phyloP scores from a whole-genome alignment of 768 basidiomycete species.

The Termitomyces sp. region DNA sequence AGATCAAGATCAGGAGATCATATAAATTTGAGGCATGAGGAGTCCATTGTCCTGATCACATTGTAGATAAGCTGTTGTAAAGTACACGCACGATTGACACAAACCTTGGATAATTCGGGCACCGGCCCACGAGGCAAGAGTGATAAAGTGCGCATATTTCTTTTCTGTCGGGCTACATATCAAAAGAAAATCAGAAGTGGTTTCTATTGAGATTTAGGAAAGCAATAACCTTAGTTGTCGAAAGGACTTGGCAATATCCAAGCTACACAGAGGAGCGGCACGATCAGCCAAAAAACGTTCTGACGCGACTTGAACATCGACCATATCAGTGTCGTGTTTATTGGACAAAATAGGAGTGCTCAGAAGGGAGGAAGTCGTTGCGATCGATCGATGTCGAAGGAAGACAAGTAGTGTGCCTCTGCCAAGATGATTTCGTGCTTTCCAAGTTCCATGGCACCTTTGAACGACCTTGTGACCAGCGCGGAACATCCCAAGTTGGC shows the following conservation, averaged over 20 bases:
- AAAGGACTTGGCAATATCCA: conserved; percentile 69
- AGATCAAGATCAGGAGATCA: conserved; percentile 67
- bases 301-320: conserved; percentile 35
- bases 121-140: conserved; percentile 79
- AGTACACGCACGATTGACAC: not conserved
- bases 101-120: conserved; percentile 72
- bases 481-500: conserved; percentile 12
- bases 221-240: conserved; percentile 57
- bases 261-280: conserved; percentile 69
- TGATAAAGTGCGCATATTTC: conserved; percentile 72
- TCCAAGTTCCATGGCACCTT: not conserved
- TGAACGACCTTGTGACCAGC: conserved; percentile 14
- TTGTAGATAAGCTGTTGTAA: not conserved
- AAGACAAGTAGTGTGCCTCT: not conserved
- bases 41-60: conserved; percentile 67
- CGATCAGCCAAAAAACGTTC: conserved; percentile 76
- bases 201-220: not conserved
- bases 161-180: conserved; percentile 64
- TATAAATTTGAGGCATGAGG: conserved; percentile 63
- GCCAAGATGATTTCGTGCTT: conserved; percentile 1
- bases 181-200: conserved; percentile 4
- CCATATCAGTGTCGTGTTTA: conserved; percentile 14
- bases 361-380: not conserved
- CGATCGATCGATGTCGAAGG: not conserved
- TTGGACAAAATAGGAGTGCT: not conserved